Base-by-base conservation (phyloP, 1,284 basidiomycete genomes). In the Malassezia globosa region DNA sequence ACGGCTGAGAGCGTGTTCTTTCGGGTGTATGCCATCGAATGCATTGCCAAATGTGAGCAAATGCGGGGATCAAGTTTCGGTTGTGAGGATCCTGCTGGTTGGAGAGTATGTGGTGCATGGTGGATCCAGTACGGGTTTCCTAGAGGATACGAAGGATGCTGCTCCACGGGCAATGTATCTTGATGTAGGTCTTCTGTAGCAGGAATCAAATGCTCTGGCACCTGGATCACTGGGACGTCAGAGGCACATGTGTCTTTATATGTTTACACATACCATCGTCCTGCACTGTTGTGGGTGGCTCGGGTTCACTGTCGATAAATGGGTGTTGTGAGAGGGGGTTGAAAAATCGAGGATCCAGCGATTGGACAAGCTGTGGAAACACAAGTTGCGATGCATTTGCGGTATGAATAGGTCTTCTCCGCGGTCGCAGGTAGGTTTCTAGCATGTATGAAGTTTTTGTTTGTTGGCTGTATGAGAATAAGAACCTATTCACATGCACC, bases 121-220 rank as follows among this genome's bases (percentile, higher is more conserved):
- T 44, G 44, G 25, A 55, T 39, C 38, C 18, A 35, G 47, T 41
- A 57, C 2, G 55, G 57, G 22, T 63, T 61, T 19, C 62, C 62
- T 23, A 62, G 59, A 0, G 62, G 62, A 41, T 64, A 66, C 10
- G 59, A 61, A 7, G 64, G 52, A 43, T 66, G 64, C 46, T 62
- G 59, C 26, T 66, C 64, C 5, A 55, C 56, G 8, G 64, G 64
- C 24, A 66, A 40, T 47, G 61, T 61, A 33, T 66, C 64, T 21
- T 57, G 54, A 22, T 64, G 60, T 42, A 56, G 51, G 27, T 65
- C 63, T n/a, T 59, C 45, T 4, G 51, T 42, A 10, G 55, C 54
- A 1, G 63, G 63, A 2, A 65, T 48, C n/a, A 65, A 42, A 42
- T 61, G 58, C 31, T 65, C 63, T 29, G 50, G 50, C 39, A 52